These are phyloP conservation scores for Colletotrichum sp. DNA, from an alignment of 2,329 filamentous ascomycete species.

Conservation along the genomic window DNA sequence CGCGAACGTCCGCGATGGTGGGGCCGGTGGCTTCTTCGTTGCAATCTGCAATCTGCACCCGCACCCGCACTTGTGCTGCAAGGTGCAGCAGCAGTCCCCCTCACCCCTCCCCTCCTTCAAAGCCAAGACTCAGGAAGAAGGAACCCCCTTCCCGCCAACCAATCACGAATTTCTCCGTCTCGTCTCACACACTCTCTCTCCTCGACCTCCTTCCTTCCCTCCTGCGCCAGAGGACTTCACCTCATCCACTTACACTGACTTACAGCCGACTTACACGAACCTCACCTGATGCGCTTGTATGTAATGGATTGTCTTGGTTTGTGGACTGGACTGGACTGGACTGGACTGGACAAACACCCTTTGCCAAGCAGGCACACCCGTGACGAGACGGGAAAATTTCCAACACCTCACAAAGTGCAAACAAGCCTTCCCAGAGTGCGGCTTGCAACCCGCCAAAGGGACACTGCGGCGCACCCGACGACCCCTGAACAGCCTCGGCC, in stretches of 20 bases:
- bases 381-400: not conserved
- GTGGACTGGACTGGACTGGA: not conserved
- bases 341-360: not conserved
- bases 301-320: not conserved
- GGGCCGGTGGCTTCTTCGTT: not conserved
- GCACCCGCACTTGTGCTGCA: not conserved
- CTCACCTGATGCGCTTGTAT: not conserved
- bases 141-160: not conserved
- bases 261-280: not conserved
- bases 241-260: not conserved
- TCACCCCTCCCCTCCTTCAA: not conserved
- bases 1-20: not conserved
- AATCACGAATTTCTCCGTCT: slow-evolving; percentile 22
- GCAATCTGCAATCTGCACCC: not conserved
- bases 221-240: not conserved
- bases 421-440: not conserved
- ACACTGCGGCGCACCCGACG: not conserved
- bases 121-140: not conserved
- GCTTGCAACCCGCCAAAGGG: not conserved
- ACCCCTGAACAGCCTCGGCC: not conserved
- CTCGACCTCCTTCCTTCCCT: not conserved
- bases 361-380: not conserved
- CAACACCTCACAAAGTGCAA: not conserved
- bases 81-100: not conserved
- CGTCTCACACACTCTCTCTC: not conserved